These are phyloP conservation scores for Metarhizium sp. DNA, from an alignment of 2,329 filamentous ascomycete genomes.

Conservation along the genomic window DNA sequence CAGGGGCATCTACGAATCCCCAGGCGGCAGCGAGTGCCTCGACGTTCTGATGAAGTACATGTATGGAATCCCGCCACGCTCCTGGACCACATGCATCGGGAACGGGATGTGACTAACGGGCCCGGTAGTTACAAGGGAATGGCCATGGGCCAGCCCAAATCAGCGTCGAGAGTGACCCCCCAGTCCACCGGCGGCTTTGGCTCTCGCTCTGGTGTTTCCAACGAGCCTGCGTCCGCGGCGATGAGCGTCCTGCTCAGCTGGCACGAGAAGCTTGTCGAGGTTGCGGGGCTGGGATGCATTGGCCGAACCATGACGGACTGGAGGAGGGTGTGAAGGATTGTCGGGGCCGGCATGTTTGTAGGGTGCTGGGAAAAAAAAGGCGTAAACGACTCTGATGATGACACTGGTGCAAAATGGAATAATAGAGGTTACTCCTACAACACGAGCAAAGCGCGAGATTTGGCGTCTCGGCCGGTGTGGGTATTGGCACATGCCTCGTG, in stretches of 20 bases:
- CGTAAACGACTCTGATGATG: background rate
- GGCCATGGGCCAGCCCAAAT: conserved; percentile 39
- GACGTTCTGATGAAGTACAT: conserved; percentile 98
- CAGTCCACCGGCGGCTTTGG: conserved; percentile 71
- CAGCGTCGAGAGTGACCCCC: conserved; percentile 43
- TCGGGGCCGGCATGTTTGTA: background rate
- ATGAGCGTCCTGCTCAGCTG: conserved; percentile 98
- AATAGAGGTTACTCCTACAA: background rate
- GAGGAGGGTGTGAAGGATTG: conserved; percentile 51
- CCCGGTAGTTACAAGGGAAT: conserved; percentile 80
- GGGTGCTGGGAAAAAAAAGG: background rate
- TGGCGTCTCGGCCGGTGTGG: too few relatives aligned
- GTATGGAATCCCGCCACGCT: conserved; percentile 39
- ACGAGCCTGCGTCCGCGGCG: conserved; percentile 67
- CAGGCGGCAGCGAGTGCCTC: conserved; percentile 73
- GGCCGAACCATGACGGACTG: conserved; percentile 94
- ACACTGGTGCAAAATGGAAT: background rate
- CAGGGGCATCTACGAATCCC: conserved; percentile 66
- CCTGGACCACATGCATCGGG: background rate
- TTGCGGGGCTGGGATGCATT: conserved; percentile 84
- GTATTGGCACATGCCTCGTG: too few relatives aligned
- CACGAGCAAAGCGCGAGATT: background rate
- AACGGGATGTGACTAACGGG: background rate
- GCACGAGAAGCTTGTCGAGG: conserved; percentile 97
- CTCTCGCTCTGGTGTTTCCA: conserved; percentile 39